A percentile compares a stretch with the other conserved stretches of the same genome.
Conservation (phyloP, 2,329 filamentous ascomycete species). For the Pestalotiopsis sp. region DNA sequence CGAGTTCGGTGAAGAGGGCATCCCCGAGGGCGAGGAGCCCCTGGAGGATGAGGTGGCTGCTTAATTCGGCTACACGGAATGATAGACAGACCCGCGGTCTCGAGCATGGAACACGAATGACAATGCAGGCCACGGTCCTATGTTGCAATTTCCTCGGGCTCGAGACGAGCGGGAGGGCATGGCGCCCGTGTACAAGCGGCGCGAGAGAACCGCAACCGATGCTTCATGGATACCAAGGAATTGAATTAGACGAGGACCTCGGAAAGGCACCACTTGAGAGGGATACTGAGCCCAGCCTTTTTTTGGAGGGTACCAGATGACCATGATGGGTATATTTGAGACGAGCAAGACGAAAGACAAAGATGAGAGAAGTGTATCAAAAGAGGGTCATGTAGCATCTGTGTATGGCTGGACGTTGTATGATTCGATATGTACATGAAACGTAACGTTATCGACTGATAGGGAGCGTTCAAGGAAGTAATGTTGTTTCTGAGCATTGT, state of each 20-base stretch:
- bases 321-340: slow-evolving; percentile 1
- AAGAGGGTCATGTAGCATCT: slow-evolving; percentile 14
- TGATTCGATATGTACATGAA: slow-evolving; percentile 9
- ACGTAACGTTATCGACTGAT: not conserved
- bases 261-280: not conserved
- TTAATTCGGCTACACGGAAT: not conserved
- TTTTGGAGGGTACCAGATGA: slow-evolving; percentile 4
- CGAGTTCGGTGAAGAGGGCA: slow-evolving; percentile 41
- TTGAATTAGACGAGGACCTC: slow-evolving; percentile 11
- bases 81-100: slow-evolving; percentile 1
- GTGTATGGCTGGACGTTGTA: slow-evolving; percentile 5
- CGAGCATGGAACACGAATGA: not conserved
- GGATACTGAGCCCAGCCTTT: not conserved
- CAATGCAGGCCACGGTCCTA: not conserved
- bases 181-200: not conserved
- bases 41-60: slow-evolving; percentile 36
- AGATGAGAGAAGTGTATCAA: slow-evolving; percentile 11
- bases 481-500: not conserved
- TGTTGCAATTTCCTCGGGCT: not conserved
- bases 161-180: not conserved
- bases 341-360: not conserved
- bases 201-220: slow-evolving; percentile 1
- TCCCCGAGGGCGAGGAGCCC: slow-evolving; percentile 55
- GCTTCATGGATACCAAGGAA: slow-evolving; percentile 14
- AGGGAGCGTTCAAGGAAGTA: not conserved